Evolutionary conservation across 2,329 filamentous ascomycete species (phyloP), one percentile per base, ranked within the genome.

Genomic region (Ophiostoma quercus): DNA sequence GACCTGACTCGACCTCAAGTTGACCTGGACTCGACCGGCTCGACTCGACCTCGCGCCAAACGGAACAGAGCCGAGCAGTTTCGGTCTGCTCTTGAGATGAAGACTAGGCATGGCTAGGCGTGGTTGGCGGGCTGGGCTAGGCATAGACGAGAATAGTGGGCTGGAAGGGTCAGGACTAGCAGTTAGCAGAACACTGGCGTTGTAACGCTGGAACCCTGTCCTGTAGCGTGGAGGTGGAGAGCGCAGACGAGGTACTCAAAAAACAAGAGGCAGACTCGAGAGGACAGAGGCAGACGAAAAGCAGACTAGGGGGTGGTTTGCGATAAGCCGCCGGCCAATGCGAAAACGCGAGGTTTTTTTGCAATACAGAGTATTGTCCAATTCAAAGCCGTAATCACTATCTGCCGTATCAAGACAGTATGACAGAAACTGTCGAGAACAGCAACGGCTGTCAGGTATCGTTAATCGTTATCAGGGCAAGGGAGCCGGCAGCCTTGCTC

Each of bases 311-410:
- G 51, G 51, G 51, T 57, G 22, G n/a, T 57, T 57, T 57, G 51
- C 22, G 51, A 57, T 57, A 57, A 57, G 51, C 12, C n/a, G 66
- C 14, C 19, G 62, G 29, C 69, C 69, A 70, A 70, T 70, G 62
- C 67, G n/a, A 71, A 34, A 65, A 16, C 54, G 2, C 67, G 37
- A 25, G 47, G 47, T 29, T 29, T 29, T 29, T 29, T 29, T 29
- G 25, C 25, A 29, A 29, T 29, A 29, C 25, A 29, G 25, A 29
- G 25, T 29, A 47, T 69, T 73, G 70, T 70, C 69, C 70, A 71
- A 73, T 73, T 73, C 68, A 47, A 71, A 71, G 70, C 68, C 67
- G 72, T 73, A 73, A 73, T 71, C 69, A 19, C 51, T 25, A 25
- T 57, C 51, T n/a, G 19, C 37, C 54, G 41, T 43, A 34, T 47